Evolutionary conservation across 23 red algal genomes (phyloP), one percentile per base, ranked within the genome.

Genomic region (Gracilaria gracilis): DNA sequence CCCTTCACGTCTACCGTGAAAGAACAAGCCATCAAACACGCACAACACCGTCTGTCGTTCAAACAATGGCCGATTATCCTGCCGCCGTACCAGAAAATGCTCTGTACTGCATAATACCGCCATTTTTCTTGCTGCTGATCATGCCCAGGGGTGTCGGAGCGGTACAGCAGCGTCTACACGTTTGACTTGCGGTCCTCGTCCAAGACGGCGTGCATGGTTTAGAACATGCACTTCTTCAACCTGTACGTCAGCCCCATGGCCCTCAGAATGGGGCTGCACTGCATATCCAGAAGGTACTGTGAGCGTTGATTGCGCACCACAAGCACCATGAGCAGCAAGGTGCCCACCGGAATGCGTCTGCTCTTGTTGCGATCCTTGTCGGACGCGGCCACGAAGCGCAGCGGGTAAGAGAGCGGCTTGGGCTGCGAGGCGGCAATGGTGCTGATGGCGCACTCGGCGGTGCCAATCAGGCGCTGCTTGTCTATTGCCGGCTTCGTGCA

Each of bases 21-120:
- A n/a, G n/a, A n/a, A n/a, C n/a, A n/a, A n/a, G n/a, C n/a, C n/a
- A n/a, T n/a, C n/a, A n/a, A n/a, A n/a, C n/a, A n/a, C n/a, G n/a
- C n/a, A n/a, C n/a, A n/a, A n/a, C n/a, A n/a, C n/a, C n/a, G n/a
- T n/a, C n/a, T n/a, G n/a, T n/a, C n/a, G n/a, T n/a, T n/a, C n/a
- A n/a, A n/a, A n/a, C n/a, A n/a, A n/a, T n/a, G n/a, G n/a, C n/a
- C n/a, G n/a, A n/a, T n/a, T n/a, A n/a, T n/a, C n/a, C n/a, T n/a
- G n/a, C n/a, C n/a, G n/a, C n/a, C n/a, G n/a, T n/a, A n/a, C n/a
- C n/a, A n/a, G n/a, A n/a, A n/a, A n/a, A n/a, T n/a, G n/a, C n/a
- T n/a, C n/a, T 88, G 39, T 88, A 88, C 55, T 88, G 37, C 66
- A 88, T 39, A 50, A 46, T 76, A 29, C 84, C 84, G 28, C 84